Evolutionary conservation across 2,329 filamentous ascomycete genomes (phyloP).

Genomic region (Rhexocercosporidium sp.): DNA sequence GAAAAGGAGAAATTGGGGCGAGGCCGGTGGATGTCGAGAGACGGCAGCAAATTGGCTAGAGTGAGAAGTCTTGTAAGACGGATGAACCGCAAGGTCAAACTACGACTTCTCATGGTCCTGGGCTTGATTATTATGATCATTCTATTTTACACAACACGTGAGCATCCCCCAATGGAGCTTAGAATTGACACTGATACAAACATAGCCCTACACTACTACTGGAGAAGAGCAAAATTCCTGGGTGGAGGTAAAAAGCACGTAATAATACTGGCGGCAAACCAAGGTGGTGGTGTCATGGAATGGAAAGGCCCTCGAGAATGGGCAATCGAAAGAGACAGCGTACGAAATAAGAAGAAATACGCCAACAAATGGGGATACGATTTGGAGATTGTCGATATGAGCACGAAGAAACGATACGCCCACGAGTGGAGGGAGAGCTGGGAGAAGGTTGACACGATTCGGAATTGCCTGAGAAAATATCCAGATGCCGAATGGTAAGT

Average conservation of each 20-base stretch:
- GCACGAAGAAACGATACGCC: constrained; percentile 96
- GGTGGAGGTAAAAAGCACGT: constrained; percentile 92
- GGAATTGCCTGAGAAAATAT: constrained; percentile 89
- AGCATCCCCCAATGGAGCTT: constrained; percentile 46
- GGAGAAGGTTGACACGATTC: constrained; percentile 97
- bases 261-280: constrained; percentile 89
- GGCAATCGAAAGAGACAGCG: constrained; percentile 96
- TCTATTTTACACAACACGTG: constrained; percentile 76
- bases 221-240: constrained; percentile 73
- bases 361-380: constrained; percentile 90
- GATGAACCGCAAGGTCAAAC: constrained; percentile 68
- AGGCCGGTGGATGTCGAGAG: constrained; percentile 58
- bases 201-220: constrained; percentile 55
- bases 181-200: constrained; percentile 23
- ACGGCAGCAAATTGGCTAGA: constrained; percentile 53
- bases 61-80: constrained; percentile 53
- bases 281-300: constrained; percentile 97
- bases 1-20: constrained; percentile 80
- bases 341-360: constrained; percentile 94
- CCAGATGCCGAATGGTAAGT: constrained; percentile 93
- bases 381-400: constrained; percentile 96
- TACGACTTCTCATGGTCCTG: constrained; percentile 64
- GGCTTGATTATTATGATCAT: constrained; percentile 65
- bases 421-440: constrained; percentile 99
- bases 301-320: constrained; percentile 98